Conservation (phyloP, 202 grass and related monocot genomes). For the Digitaria exilis region DNA sequence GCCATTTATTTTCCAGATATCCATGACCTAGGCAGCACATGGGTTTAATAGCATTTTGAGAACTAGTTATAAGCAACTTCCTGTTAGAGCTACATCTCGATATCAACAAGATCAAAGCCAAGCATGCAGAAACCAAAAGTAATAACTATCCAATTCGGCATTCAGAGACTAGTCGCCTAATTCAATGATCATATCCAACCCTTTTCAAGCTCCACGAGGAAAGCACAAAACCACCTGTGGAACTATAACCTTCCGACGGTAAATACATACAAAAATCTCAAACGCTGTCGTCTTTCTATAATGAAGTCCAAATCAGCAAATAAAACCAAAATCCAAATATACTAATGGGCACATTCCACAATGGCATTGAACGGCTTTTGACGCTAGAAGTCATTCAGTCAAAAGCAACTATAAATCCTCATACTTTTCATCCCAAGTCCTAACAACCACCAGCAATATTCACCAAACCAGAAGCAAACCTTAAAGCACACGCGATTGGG, state of each 20-base stretch:
- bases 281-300: neutral
- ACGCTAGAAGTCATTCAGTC: neutral
- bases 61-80: neutral
- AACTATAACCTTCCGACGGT: neutral
- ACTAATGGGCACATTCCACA: neutral
- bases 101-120: neutral
- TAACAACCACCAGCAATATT: slow-evolving; percentile 27
- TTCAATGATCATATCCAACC: neutral
- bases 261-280: neutral
- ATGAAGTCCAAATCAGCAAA: slow-evolving; percentile 12
- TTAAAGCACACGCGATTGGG: neutral
- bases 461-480: neutral
- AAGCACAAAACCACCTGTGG: neutral
- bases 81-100: slow-evolving; percentile 17
- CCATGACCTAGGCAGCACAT: neutral
- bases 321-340: neutral
- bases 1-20: slow-evolving; percentile 1
- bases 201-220: neutral
- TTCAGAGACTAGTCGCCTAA: neutral
- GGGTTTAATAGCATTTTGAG: neutral
- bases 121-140: slow-evolving; percentile 2
- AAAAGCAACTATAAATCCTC: slow-evolving; percentile 3
- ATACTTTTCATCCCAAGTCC: neutral
- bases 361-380: neutral
- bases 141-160: neutral